These are phyloP conservation scores for Elsinoe arachidis DNA, from an alignment of 2,329 filamentous ascomycete species.

Conservation along the genomic window DNA sequence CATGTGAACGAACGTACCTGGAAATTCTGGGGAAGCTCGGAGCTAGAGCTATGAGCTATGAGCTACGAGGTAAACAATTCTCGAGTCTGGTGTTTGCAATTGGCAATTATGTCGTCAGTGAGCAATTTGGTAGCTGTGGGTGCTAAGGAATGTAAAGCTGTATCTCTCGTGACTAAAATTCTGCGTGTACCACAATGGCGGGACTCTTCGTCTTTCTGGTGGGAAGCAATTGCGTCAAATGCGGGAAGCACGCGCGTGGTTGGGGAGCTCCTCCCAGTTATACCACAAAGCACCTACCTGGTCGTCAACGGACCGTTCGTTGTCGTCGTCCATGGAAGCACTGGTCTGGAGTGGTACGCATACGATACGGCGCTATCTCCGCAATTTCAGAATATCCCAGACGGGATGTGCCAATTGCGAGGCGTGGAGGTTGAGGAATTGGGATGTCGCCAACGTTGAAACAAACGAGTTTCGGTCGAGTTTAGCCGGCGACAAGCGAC, in stretches of 20 bases:
- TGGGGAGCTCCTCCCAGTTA: constrained; percentile 9
- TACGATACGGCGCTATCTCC: constrained; percentile 6
- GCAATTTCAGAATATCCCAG: constrained; percentile 1
- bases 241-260: constrained; percentile 11
- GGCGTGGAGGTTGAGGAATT: background rate
- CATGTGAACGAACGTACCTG: background rate
- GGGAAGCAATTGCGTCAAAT: constrained; percentile 6
- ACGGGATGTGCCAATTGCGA: background rate
- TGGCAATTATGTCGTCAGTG: background rate
- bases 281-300: background rate
- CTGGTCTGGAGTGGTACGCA: constrained; percentile 2
- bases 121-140: background rate
- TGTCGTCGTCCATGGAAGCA: background rate
- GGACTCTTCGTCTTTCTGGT: background rate
- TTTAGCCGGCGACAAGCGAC: background rate
- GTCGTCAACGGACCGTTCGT: background rate
- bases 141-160: background rate
- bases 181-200: background rate
- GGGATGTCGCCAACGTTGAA: constrained; percentile 5
- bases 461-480: background rate
- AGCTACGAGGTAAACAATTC: background rate
- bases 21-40: background rate
- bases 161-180: background rate
- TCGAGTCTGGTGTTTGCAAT: background rate
- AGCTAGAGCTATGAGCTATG: background rate